Evolutionary conservation across 306 rosid genomes (phyloP), one percentile per base, ranked within the genome.

Genomic region (Vigna mungo): DNA sequence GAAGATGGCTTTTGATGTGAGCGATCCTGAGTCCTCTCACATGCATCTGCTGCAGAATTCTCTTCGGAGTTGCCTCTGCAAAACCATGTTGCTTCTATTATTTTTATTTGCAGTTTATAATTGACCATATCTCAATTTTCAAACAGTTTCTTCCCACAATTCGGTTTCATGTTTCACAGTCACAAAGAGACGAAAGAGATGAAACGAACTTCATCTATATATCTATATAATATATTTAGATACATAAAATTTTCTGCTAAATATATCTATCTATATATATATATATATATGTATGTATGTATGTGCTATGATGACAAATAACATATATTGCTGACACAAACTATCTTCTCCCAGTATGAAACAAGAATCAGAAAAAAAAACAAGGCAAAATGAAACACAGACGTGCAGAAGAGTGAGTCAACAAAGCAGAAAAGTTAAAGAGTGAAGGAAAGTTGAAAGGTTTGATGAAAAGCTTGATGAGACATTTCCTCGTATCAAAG

Each of bases 1-100:
- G 95, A 41, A 90, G 88, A 83, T 88, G 95, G 82, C 95, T 90
- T 80, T 90, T 90, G 78, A 90, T 59, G 58, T 90, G 95, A 73
- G 88, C 83, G 44, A 90, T 90, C 34, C 77, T 81, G 41, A 90
- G 71, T 62, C 86, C 95, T 80, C 81, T 83, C 72, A 85, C 87
- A 58, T 60, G 61, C 95, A 90, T 90, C 60, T 51, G 77, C 87
- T 88, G 92, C 85, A 88, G 72, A 76, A 90, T 90, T 5, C 77
- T 70, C 59, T 85, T 88, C 16, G 95, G 95, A 9, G 90, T 90
- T 54, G 95, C 95, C 62, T 84, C 95, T 90, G 86, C 79, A 78
- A 76, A 39, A 64, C n/a, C 51, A 39, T 34, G n/a, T 16, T 62
- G 3, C 23, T 4, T 61, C 2, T 0, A 2, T 62, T 34, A 8